Percentiles rank a stretch among this genome's conserved stretches.
phyloP scores from a whole-genome alignment of 1,139 yeast species.

The Suhomyces bolitotheri region DNA sequence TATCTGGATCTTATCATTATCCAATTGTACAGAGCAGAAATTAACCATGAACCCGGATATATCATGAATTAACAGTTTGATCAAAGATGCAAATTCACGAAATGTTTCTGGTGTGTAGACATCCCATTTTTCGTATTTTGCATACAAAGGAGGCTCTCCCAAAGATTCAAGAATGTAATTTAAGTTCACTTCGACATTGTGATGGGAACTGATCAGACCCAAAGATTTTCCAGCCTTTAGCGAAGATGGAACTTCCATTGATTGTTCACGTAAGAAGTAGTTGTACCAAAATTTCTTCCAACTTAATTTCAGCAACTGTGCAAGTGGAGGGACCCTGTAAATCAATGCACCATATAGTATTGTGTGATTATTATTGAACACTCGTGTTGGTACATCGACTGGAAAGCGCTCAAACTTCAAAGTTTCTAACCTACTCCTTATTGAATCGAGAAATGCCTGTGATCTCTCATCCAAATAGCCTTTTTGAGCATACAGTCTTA shows the following conservation, averaged over 20 bases:
- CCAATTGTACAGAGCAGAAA: neutral
- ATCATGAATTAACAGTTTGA: conserved; percentile 1
- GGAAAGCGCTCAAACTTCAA: neutral
- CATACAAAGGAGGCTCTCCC: neutral
- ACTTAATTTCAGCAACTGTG: conserved; percentile 2
- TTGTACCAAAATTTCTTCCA: conserved; percentile 17
- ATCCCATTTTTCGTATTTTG: neutral
- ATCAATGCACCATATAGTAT: conserved; percentile 4
- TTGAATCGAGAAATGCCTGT: neutral
- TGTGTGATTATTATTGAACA: conserved; percentile 3
- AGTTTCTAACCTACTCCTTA: neutral
- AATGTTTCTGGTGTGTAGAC: neutral
- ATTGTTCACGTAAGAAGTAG: neutral
- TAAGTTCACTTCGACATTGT: neutral
- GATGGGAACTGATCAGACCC: neutral
- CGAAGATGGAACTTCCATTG: neutral
- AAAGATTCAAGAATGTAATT: neutral
- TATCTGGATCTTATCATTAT: neutral
- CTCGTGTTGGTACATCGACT: neutral
- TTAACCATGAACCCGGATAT: neutral
- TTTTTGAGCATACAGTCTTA: conserved; percentile 1
- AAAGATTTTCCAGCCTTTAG: conserved; percentile 4
- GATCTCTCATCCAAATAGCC: conserved; percentile 4
- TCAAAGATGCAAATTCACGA: neutral
- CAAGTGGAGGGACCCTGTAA: conserved; percentile 6